Conservation (phyloP, 2,329 filamentous ascomycete genomes). For the Exserohilum turcica region DNA sequence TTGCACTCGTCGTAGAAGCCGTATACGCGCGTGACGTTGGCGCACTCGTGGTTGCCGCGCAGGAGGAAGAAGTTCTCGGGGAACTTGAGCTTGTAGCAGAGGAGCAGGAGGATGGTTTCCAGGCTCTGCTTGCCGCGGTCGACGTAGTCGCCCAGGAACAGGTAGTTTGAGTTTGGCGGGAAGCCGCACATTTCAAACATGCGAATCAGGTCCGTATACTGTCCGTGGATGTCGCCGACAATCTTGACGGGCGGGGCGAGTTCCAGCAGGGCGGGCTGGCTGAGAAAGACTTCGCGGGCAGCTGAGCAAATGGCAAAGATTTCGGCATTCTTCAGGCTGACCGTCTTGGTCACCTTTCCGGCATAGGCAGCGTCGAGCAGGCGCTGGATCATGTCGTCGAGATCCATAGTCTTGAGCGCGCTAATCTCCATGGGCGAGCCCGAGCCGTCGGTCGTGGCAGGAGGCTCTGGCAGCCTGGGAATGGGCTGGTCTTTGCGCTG, state of each 20-base stretch:
- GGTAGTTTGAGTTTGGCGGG: slow-evolving; percentile 89
- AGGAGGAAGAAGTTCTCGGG: slow-evolving; percentile 99
- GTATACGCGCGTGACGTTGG: slow-evolving; percentile 98
- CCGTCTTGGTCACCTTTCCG: slow-evolving; percentile 95
- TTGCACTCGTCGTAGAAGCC: slow-evolving; percentile 99
- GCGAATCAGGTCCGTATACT: slow-evolving; percentile 93
- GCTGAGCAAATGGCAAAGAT: slow-evolving; percentile 92
- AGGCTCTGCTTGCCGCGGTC: slow-evolving; percentile 99
- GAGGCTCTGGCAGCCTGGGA: slow-evolving; percentile 63
- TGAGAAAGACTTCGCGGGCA: slow-evolving; percentile 85
- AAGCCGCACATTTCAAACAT: slow-evolving; percentile 99
- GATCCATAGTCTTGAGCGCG: slow-evolving; percentile 87
- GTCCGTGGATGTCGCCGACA: slow-evolving; percentile 93
- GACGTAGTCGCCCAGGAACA: slow-evolving; percentile 98
- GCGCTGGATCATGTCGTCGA: slow-evolving; percentile 96
- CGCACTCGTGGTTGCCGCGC: slow-evolving; percentile 98
- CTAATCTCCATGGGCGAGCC: slow-evolving; percentile 76
- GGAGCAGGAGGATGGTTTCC: slow-evolving; percentile 94
- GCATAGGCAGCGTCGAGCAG: slow-evolving; percentile 93
- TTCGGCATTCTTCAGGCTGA: slow-evolving; percentile 96
- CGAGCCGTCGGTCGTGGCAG: slow-evolving; percentile 55
- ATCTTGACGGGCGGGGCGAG: slow-evolving; percentile 96
- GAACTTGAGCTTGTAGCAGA: slow-evolving; percentile 99
- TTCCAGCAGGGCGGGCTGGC: slow-evolving; percentile 89
- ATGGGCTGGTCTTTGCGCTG: slow-evolving; percentile 76